Evolutionary conservation across 106 monocot genomes (phyloP).

Genomic region (Ottelia alismoides): DNA sequence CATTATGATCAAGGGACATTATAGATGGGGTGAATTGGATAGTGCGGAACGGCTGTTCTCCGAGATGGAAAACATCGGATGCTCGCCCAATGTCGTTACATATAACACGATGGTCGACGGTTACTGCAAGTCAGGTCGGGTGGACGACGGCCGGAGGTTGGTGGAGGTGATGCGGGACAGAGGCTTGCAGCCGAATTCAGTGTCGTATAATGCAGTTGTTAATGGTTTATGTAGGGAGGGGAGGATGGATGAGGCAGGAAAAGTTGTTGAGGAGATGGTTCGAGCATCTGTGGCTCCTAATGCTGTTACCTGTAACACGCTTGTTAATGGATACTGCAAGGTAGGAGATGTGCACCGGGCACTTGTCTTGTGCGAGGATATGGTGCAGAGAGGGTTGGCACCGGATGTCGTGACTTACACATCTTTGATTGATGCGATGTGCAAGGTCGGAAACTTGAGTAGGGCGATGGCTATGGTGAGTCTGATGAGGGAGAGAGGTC

Average conservation of each 20-base stretch:
- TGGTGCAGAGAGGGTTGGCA: constrained; percentile 44
- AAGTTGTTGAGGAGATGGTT: constrained; percentile 55
- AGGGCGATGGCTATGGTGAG: constrained; percentile 51
- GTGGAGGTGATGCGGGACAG: constrained; percentile 24
- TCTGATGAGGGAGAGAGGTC: constrained; percentile 53
- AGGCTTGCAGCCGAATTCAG: constrained; percentile 33
- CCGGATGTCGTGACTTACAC: constrained; percentile 72
- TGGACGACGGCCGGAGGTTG: constrained; percentile 20
- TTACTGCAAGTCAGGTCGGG: constrained; percentile 27
- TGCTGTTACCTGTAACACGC: constrained; percentile 58
- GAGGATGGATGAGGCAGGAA: constrained; percentile 24
- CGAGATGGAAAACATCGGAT: constrained; percentile 44
- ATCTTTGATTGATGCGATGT: constrained; percentile 49
- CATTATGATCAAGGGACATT: constrained; percentile 60
- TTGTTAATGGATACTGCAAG: constrained; percentile 63
- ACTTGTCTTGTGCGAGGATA: constrained; percentile 44
- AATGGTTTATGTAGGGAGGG: constrained; percentile 56
- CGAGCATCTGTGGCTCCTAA: constrained; percentile 39
- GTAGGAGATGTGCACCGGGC: constrained; percentile 53
- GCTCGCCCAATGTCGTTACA: constrained; percentile 62
- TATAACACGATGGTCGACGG: constrained; percentile 60
- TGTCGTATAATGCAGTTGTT: constrained; percentile 57
- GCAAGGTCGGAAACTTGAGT: constrained; percentile 63
- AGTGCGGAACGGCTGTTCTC: constrained; percentile 15
- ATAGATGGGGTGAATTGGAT: constrained; percentile 24